These are phyloP conservation scores for Alternaria sp. DNA, from an alignment of 2,329 filamentous ascomycete species.

Conservation along the genomic window DNA sequence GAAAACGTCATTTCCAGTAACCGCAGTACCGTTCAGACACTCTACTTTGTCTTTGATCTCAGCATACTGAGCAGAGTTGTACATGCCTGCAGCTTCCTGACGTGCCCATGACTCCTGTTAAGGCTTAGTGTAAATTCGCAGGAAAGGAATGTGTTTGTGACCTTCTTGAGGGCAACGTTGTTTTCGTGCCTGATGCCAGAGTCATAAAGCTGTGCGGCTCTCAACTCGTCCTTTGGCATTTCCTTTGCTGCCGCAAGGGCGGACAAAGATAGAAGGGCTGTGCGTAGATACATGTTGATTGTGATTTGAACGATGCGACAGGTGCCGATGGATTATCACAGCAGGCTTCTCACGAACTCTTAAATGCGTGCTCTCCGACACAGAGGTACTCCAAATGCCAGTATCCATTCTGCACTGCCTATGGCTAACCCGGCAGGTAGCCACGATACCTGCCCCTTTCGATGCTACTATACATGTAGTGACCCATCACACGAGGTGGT, in stretches of 20 bases:
- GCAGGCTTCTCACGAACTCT: conserved; percentile 17
- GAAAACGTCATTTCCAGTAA: conserved; percentile 49
- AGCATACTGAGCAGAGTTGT: conserved; percentile 47
- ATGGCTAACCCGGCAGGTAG: conserved; percentile 43
- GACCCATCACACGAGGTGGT: conserved; percentile 19
- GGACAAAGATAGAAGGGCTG: conserved; percentile 43
- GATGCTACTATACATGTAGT: conserved; percentile 25
- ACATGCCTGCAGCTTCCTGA: conserved; percentile 44
- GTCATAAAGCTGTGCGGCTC: conserved; percentile 50
- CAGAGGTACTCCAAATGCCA: conserved; percentile 23
- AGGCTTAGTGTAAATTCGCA: conserved; percentile 26
- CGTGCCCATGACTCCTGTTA: conserved; percentile 50
- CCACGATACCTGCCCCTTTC: conserved; percentile 39
- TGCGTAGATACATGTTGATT: conserved; percentile 41
- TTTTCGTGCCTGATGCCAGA: conserved; percentile 52
- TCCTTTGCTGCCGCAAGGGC: conserved; percentile 48
- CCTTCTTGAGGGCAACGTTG: conserved; percentile 47
- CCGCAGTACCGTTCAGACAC: conserved; percentile 51
- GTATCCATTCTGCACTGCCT: conserved; percentile 18
- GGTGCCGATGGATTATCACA: neutral
- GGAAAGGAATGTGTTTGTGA: conserved; percentile 12
- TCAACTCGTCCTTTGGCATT: conserved; percentile 46
- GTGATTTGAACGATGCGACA: conserved; percentile 10
- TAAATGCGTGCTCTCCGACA: conserved; percentile 28
- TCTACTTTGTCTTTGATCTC: conserved; percentile 45